Conservation (phyloP, 495 filamentous ascomycete species). For the Chaetomium cochliodes region DNA sequence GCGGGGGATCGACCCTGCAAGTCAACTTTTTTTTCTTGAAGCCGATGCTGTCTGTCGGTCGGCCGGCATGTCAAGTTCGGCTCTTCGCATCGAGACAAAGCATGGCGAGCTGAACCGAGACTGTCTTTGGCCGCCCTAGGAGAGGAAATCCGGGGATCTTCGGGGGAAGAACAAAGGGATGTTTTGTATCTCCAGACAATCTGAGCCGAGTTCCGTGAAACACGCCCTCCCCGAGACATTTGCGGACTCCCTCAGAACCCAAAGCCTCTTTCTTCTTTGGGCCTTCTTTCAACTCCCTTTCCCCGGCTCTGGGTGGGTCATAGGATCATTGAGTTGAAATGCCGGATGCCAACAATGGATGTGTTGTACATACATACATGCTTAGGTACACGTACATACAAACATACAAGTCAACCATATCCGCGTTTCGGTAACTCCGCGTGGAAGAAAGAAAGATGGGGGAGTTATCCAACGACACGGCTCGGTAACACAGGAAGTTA, state of each 20-base stretch:
- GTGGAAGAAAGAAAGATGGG: not conserved
- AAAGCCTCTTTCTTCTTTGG: no score
- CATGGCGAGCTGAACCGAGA: conserved; percentile 1
- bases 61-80: no score
- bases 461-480: no score
- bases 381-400: no score
- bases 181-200: not conserved
- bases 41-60: not conserved
- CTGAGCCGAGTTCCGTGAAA: not conserved
- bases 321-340: no score
- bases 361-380: no score
- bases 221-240: not conserved
- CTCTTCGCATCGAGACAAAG: not conserved
- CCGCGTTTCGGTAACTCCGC: not conserved
- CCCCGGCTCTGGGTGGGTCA: no score
- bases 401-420: no score
- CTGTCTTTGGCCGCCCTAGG: not conserved
- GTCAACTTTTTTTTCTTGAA: not conserved
- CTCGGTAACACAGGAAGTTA: not conserved
- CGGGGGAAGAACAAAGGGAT: not conserved
- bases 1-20: conserved; percentile 14
- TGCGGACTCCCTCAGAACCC: not conserved
- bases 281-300: no score
- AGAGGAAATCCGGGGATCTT: not conserved
- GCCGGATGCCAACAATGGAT: no score